A percentile compares a stretch with the other conserved stretches of the same genome.
These are phyloP conservation scores for Penicillium ucsense DNA, from an alignment of 495 filamentous ascomycete genomes.

Conservation along the genomic window DNA sequence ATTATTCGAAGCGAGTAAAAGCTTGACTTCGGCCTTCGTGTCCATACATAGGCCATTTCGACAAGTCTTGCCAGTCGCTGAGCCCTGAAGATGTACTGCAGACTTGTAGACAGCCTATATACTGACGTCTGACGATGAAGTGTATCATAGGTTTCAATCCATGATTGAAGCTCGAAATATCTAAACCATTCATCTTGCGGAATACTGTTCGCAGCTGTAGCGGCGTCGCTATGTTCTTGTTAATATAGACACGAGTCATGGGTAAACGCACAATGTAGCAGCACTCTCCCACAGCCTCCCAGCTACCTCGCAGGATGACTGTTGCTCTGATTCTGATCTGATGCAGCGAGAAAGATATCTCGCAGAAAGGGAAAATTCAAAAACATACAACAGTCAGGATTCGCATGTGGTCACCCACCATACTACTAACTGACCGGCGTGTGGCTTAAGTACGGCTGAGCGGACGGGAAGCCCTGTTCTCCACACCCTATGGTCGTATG, in stretches of 20 bases:
- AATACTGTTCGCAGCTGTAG: slow-evolving; percentile 23
- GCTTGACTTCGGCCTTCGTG: not conserved
- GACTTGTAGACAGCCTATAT: slow-evolving; percentile 12
- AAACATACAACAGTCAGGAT: no score
- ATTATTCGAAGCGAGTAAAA: not conserved
- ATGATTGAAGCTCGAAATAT: slow-evolving; percentile 19
- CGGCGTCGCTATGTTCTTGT: slow-evolving; percentile 16
- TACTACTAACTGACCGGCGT: no score
- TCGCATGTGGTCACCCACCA: no score
- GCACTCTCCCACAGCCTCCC: no score
- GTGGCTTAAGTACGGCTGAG: no score
- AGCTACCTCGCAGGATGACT: no score
- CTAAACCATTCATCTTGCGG: slow-evolving; percentile 30
- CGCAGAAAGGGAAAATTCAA: no score
- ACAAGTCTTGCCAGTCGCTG: slow-evolving; percentile 30
- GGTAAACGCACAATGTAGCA: no score
- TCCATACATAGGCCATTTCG: not conserved
- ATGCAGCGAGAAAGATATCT: no score
- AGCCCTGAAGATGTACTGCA: slow-evolving; percentile 41
- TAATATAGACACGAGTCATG: no score
- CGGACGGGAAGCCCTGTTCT: no score
- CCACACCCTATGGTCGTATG: not conserved
- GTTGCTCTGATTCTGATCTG: no score
- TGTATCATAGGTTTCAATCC: slow-evolving; percentile 31
- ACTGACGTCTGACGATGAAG: slow-evolving; percentile 23